phyloP scores from a whole-genome alignment of 2,329 filamentous ascomycete species.

The Venturia oleaginea region DNA sequence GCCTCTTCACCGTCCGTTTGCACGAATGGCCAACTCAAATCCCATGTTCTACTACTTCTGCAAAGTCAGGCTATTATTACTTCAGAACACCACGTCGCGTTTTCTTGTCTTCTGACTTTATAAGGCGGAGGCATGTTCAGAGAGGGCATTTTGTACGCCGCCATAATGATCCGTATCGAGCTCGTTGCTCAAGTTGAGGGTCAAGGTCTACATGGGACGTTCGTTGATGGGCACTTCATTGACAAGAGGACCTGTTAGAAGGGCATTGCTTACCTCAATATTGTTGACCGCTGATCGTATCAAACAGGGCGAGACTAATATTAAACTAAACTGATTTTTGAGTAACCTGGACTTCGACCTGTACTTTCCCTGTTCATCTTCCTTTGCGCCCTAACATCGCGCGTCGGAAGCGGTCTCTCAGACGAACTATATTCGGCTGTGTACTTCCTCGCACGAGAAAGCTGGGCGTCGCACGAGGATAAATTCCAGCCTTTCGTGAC shows the following conservation, averaged over 20 bases:
- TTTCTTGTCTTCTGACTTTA: constrained; percentile 28
- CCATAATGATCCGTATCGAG: constrained; percentile 39
- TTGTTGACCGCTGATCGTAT: constrained; percentile 21
- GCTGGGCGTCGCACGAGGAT: constrained; percentile 19
- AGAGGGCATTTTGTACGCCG: constrained; percentile 31
- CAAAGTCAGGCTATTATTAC: constrained; percentile 29
- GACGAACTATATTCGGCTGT: too few relatives aligned
- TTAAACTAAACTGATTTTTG: constrained; percentile 24
- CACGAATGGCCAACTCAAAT: constrained; percentile 32
- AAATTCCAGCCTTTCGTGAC: constrained; percentile 18
- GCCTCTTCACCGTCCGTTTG: constrained; percentile 44
- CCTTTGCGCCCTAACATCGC: too few relatives aligned
- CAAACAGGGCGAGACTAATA: constrained; percentile 24
- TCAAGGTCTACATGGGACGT: constrained; percentile 22
- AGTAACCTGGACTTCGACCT: constrained; percentile 12
- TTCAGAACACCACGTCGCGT: constrained; percentile 26
- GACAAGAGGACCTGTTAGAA: constrained; percentile 16
- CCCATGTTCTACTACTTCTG: constrained; percentile 43
- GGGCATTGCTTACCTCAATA: constrained; percentile 19
- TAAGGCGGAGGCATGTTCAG: constrained; percentile 36
- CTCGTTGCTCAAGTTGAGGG: constrained; percentile 35
- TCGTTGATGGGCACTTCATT: constrained; percentile 12
- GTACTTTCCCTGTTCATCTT: too few relatives aligned
- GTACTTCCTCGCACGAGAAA: too few relatives aligned
- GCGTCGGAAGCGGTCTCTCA: too few relatives aligned